Base-by-base conservation (phyloP, 805 yeast species). In the Nakazawaea wyomingensis region DNA sequence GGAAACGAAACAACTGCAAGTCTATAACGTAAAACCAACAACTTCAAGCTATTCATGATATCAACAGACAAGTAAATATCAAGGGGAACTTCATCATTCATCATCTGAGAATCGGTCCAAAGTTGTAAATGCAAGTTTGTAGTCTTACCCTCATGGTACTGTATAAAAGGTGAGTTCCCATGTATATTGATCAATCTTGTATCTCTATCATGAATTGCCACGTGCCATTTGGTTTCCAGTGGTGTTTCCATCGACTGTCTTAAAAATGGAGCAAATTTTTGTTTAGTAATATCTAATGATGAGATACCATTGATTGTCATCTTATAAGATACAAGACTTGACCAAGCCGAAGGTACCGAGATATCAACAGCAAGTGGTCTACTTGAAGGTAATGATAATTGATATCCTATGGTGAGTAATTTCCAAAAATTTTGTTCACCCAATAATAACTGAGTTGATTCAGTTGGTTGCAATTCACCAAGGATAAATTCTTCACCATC, bases 221-320 rank as follows among this genome's bases (percentile, higher is more conserved):
- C 61, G 53, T 80, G 85, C 89, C 91, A 90, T 61, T 87, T 88
- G 0, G 87, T 72, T 57, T 90, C 96, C 51, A 65, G 72, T 1
- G 85, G 85, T 28, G 78, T 80, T 9, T 68, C 64, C 4, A 77
- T 65, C 64, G 74, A 74, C 59, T 89, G 96, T 44, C 88, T 71
- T 3, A 85, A 59, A 29, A 88, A 68, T 1, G 95, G 85, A 17
- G 75, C 60, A 53, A 82, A 84, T 34, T 55, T 48, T 41, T 59
- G 65, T 4, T 60, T 50, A 41, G 60, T 64, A 37, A 61, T 52
- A 18, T 51, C 49, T 22, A 24, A 21, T 16, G 45, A 41, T 17
- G 42, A 32, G 9, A 39, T 9, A 5, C 42, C 43, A 17, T 27
- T 43, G 43, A 41, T 29, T 3, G 20, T 49, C 8, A 76, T 48